Base-by-base conservation (phyloP, 371 early-diverging fungal species). In the Saksenaea oblongispora region DNA sequence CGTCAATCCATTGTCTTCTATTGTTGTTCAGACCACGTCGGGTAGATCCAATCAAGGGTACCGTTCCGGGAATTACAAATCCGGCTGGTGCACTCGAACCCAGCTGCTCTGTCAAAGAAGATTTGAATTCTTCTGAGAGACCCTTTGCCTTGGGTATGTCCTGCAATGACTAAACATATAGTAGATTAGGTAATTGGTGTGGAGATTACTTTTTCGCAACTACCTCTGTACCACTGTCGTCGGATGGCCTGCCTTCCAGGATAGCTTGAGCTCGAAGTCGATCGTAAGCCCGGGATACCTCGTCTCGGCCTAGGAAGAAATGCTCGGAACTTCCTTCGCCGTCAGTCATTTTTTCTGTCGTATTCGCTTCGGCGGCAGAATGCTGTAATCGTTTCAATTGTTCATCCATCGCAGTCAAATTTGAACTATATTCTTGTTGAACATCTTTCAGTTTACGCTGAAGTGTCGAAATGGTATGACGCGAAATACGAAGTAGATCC, bases 391-490 rank as follows among this genome's bases (percentile, higher is more conserved):
- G 85, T 55, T 88, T 87, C 26, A 93, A 65, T 66, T 93, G 88
- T 15, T 80, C 77, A 57, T 92, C 90, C 76, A 89, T 89, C 31
- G 78, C 75, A 24, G 85, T 83, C 28, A 92, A 64, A 64, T 89
- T 90, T 15, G 79, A 76, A 36, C 89, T 84, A 41, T 89, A 89
- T 63, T 89, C 84, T 14, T 73, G 72, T 47, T 89, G 88, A 1
- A 91, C 64, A 62, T 93, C 90, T 28, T 76, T 75, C 47, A 92
- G 72, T 65, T 92, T 89, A 27, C 78, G 75, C 71, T 93, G 91
- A 13, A 93, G 73, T 5, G 91, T 88, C 17, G 89, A 86, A 17
- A 93, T 89, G 1, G 91, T 93, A 42, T 91, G 91, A 22, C 91
- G 80, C 7, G 93, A 91, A 82, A 92, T 87, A 11, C 89, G 80